Percentiles rank a stretch among this genome's conserved stretches.
phyloP scores from a whole-genome alignment of 768 basidiomycete species.

The Clitopilus passeckerianus region DNA sequence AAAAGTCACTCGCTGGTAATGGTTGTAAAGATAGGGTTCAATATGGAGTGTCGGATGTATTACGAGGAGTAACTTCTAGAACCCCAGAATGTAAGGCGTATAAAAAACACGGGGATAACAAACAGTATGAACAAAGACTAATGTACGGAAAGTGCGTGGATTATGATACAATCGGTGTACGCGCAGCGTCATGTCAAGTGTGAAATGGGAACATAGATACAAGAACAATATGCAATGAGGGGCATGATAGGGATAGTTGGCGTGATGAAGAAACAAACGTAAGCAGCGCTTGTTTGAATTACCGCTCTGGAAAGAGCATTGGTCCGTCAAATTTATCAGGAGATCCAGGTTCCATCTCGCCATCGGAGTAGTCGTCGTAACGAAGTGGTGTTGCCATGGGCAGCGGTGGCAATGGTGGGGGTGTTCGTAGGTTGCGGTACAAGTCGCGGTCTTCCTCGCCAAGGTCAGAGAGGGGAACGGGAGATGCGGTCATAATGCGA shows the following conservation, averaged over 20 bases:
- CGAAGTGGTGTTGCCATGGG: constrained; percentile 1
- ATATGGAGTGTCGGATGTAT: not conserved
- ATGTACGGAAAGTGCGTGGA: not conserved
- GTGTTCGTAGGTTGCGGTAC: constrained; percentile 4
- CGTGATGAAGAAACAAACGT: not conserved
- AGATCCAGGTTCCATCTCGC: constrained; percentile 29
- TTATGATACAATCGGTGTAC: not conserved
- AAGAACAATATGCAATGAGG: not conserved
- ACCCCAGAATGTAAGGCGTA: not conserved
- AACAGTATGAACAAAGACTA: not conserved
- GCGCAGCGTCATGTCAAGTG: not conserved
- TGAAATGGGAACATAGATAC: not conserved
- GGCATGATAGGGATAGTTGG: not conserved
- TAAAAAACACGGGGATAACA: not conserved
- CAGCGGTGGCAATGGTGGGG: constrained; percentile 1
- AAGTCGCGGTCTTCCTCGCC: constrained; percentile 17
- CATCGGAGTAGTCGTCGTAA: constrained; percentile 7
- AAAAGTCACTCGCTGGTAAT: too few species aligned
- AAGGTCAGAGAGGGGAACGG: constrained; percentile 26
- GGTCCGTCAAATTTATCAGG: constrained; percentile 36
- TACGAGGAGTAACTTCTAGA: not conserved
- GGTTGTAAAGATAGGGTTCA: too few species aligned
- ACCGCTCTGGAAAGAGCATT: constrained; percentile 43
- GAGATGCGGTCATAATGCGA: constrained; percentile 30
- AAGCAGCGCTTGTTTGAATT: not conserved